These are phyloP conservation scores for Didymella pomorum DNA, from an alignment of 2,329 filamentous ascomycete species.

Conservation along the genomic window DNA sequence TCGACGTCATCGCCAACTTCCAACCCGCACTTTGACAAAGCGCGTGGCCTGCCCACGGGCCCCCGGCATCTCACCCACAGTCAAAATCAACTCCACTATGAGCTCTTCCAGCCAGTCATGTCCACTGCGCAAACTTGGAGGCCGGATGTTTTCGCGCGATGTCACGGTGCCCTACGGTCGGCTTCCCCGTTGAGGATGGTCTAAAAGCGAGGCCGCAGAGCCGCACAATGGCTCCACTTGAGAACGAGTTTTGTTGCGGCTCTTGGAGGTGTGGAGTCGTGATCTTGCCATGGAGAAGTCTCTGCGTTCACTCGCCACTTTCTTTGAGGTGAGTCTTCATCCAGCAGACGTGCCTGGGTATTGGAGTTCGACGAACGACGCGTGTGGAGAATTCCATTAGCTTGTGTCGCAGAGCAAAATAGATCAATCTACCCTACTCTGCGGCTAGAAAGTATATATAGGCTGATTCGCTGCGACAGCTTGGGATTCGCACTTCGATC, in stretches of 20 bases:
- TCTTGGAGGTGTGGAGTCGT: not conserved
- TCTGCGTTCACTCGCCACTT: not conserved
- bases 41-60: conserved; percentile 11
- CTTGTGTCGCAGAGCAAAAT: too few relatives aligned
- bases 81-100: too few relatives aligned
- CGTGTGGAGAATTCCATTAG: too few relatives aligned
- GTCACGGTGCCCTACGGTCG: conserved; percentile 5
- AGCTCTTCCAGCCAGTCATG: not conserved
- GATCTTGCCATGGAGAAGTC: not conserved
- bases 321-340: too few relatives aligned
- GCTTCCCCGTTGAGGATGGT: conserved; percentile 1
- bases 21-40: not conserved
- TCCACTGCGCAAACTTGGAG: not conserved
- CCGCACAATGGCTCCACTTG: conserved; percentile 1
- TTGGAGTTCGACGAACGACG: too few relatives aligned
- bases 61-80: conserved; percentile 19
- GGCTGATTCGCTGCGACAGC: too few relatives aligned
- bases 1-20: conserved; percentile 11
- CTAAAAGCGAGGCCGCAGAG: conserved; percentile 12
- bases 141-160: not conserved
- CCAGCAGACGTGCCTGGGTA: too few relatives aligned
- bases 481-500: too few relatives aligned
- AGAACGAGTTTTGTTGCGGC: not conserved
- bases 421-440: too few relatives aligned
- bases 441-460: too few relatives aligned